These are phyloP conservation scores for Didymella pinodella DNA, from an alignment of 2,329 filamentous ascomycete genomes.

Conservation along the genomic window DNA sequence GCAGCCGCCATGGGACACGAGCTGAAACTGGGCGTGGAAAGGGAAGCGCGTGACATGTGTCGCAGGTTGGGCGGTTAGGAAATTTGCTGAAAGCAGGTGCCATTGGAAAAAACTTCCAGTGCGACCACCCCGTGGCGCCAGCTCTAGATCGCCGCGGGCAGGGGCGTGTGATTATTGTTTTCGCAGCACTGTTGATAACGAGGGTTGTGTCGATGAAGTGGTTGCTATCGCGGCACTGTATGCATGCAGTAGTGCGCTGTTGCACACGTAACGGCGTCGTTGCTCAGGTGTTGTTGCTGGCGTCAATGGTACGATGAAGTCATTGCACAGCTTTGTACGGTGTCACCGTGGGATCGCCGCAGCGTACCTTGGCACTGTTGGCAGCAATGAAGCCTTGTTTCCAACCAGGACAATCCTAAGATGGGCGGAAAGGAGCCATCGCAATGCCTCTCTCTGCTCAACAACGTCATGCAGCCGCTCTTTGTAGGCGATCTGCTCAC, in stretches of 20 bases:
- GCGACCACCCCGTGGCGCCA: slow-evolving; percentile 23
- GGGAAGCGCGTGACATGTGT: slow-evolving; percentile 20
- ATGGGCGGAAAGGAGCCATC: neutral
- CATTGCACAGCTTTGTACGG: slow-evolving; percentile 16
- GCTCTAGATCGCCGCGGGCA: slow-evolving; percentile 25
- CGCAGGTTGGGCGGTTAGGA: slow-evolving; percentile 17
- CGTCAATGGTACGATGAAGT: slow-evolving; percentile 17
- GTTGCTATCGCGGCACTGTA: neutral
- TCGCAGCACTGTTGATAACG: slow-evolving; percentile 9
- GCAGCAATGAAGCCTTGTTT: slow-evolving; percentile 23
- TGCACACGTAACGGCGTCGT: slow-evolving; percentile 12
- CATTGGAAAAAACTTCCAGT: slow-evolving; percentile 13
- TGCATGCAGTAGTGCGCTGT: slow-evolving; percentile 11
- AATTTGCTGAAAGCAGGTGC: slow-evolving; percentile 21
- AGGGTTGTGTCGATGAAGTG: slow-evolving; percentile 13
- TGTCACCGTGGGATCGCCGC: slow-evolving; percentile 6
- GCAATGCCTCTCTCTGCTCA: slow-evolving; percentile 12
- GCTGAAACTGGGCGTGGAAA: slow-evolving; percentile 24
- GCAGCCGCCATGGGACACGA: slow-evolving; percentile 26
- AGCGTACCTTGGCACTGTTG: slow-evolving; percentile 16
- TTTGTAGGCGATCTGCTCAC: slow-evolving; percentile 19
- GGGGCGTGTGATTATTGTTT: slow-evolving; percentile 13
- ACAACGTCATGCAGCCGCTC: slow-evolving; percentile 27
- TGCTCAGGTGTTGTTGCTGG: slow-evolving; percentile 4
- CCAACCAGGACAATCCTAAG: slow-evolving; percentile 11